Evolutionary conservation across 2,329 filamentous ascomycete genomes (phyloP), one percentile per base, ranked within the genome.

Genomic region (Arachnomyces sp.): DNA sequence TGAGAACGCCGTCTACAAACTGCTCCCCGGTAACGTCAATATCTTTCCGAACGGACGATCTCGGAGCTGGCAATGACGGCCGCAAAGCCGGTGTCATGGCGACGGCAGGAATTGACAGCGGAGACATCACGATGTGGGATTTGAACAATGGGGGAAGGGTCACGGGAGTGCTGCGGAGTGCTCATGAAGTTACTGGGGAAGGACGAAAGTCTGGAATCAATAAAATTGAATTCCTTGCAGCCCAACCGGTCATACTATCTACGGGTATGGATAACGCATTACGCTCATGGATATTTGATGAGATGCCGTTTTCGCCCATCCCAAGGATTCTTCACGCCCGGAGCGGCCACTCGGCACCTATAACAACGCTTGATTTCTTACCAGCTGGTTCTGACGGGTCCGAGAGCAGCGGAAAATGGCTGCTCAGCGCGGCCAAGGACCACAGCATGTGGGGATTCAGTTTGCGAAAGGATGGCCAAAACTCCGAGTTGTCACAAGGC

Each of bases 371-470:
- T 21, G 75, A 82, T 44, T 98, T 96, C 63, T 65, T 96, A 17
- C 90, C 90, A 1, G 80, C 87, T 0, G 82, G 88, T 50, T 90
- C 92, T 31, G 90, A 96, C 53, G 90, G 89, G 12, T 80, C 87
- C 5, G 90, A 95, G 51, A 80, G 82, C 32, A 80, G 80, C 34
- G 92, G 90, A 42, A 96, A 96, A 65, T 96, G 90, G 90, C 70
- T 96, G 5, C 71, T 98, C 40, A 95, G 88, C 54, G 86, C 86
- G 50, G 89, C 88, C 44, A 77, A 80, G 53, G 93, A 98, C 56
- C 78, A 88, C 49, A 95, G 88, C 62, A 71, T 98, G 2, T 96
- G 92, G 90, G 90, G 86, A 1, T 95, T 93, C 80, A 96, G 89
- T 73, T 68, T 98, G 60, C 84, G 92, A 32, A 84, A 86, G 38